Conservation (phyloP, 2,329 filamentous ascomycete species). For the Neoarthrinium moseri region DNA sequence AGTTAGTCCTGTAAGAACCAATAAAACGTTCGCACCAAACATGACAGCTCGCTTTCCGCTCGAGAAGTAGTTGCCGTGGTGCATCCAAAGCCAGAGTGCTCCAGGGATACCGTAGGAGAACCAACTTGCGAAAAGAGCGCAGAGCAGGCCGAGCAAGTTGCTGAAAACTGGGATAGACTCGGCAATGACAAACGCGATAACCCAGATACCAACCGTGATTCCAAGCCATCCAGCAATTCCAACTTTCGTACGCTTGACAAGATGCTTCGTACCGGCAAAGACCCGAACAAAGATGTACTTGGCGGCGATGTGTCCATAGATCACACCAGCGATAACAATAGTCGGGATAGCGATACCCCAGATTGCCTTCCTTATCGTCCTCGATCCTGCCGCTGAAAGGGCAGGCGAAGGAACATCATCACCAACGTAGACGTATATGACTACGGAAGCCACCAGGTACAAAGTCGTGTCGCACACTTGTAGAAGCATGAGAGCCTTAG, state of each 20-base stretch:
- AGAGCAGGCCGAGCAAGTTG: constrained; percentile 61
- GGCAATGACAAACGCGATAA: constrained; percentile 65
- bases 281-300: constrained; percentile 66
- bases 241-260: constrained; percentile 46
- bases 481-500: constrained; percentile 46
- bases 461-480: constrained; percentile 58
- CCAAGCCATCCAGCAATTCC: constrained; percentile 57
- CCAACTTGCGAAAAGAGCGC: constrained; percentile 64
- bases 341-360: constrained; percentile 69
- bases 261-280: constrained; percentile 58
- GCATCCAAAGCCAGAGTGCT: constrained; percentile 47
- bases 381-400: constrained; percentile 56
- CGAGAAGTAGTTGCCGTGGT: constrained; percentile 38
- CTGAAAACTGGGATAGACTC: constrained; percentile 70
- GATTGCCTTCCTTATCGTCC: constrained; percentile 58
- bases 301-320: constrained; percentile 65
- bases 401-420: constrained; percentile 62
- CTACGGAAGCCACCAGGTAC: constrained; percentile 62
- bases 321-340: constrained; percentile 69
- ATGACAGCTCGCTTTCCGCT: constrained; percentile 27
- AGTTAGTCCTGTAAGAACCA: constrained; percentile 32
- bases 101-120: constrained; percentile 56
- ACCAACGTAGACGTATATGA: constrained; percentile 69
- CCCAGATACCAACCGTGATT: constrained; percentile 55
- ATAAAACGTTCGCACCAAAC: constrained; percentile 29